Evolutionary conservation across 208 protist genomes (phyloP).

Genomic region (Leishmania turanica): DNA sequence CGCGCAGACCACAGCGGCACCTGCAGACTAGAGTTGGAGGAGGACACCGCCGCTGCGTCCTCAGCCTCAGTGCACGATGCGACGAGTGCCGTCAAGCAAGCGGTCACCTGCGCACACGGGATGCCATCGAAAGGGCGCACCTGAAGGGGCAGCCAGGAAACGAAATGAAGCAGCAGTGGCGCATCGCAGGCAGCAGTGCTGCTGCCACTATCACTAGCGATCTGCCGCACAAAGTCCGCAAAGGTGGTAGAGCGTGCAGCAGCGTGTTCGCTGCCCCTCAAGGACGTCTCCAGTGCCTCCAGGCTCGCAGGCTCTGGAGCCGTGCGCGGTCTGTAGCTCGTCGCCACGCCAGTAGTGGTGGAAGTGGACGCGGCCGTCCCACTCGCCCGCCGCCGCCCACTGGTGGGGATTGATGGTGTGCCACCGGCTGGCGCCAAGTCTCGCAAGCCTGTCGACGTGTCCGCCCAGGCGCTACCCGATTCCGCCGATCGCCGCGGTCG

Average conservation of each 20-base stretch:
- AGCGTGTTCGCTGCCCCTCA: not conserved
- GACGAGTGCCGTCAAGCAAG: slow-evolving; percentile 35
- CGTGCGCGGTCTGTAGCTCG: slow-evolving; percentile 19
- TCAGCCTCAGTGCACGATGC: slow-evolving; percentile 1
- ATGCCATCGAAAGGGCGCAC: slow-evolving; percentile 48
- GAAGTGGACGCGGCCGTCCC: not conserved
- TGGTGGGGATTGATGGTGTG: not conserved
- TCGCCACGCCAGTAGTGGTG: not conserved
- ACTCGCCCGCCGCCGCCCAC: slow-evolving; percentile 2
- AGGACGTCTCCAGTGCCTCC: not conserved
- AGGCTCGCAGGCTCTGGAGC: not conserved
- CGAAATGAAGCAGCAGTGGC: slow-evolving; percentile 25
- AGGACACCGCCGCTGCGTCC: not conserved
- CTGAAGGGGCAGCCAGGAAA: slow-evolving; percentile 38
- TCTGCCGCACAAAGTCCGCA: slow-evolving; percentile 14
- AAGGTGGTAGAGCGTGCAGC: slow-evolving; percentile 1
- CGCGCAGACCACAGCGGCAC: slow-evolving; percentile 20
- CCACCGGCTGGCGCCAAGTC: not conserved
- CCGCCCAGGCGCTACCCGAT: slow-evolving; percentile 5
- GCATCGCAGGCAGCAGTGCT: not conserved
- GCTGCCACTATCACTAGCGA: not conserved
- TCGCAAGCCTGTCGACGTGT: slow-evolving; percentile 8
- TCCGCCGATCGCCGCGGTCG: slow-evolving; percentile 1
- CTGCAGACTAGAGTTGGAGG: not conserved
- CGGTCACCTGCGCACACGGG: slow-evolving; percentile 11